These are phyloP conservation scores for Monilinia aucupariae DNA, from an alignment of 2,329 filamentous ascomycete genomes.

Conservation along the genomic window DNA sequence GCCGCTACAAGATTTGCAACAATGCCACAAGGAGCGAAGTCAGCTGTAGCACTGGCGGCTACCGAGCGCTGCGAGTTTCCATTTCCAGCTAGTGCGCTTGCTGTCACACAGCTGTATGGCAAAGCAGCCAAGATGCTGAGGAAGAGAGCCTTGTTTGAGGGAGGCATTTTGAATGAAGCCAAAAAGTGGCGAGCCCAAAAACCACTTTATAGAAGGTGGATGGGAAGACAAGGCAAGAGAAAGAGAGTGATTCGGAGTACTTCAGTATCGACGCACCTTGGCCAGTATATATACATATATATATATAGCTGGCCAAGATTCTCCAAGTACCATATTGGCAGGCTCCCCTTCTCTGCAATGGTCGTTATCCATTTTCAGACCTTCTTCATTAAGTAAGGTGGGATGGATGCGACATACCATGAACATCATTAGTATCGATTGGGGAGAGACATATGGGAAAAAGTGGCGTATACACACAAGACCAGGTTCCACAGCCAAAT, in stretches of 20 bases:
- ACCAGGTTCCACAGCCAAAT: too few species aligned
- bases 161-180: constrained; percentile 6
- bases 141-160: background rate
- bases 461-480: too few species aligned
- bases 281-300: constrained; percentile 2
- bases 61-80: background rate
- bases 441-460: too few species aligned
- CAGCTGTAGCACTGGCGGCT: background rate
- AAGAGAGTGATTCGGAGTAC: background rate
- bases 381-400: constrained; percentile 1
- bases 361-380: background rate
- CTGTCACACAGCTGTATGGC: background rate
- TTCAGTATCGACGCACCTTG: background rate
- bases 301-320: background rate
- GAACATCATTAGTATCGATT: too few species aligned
- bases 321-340: background rate
- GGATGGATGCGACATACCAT: background rate
- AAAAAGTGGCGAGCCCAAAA: background rate
- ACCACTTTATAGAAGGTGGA: background rate
- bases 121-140: background rate
- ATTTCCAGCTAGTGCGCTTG: background rate
- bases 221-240: background rate
- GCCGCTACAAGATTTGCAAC: constrained; percentile 29
- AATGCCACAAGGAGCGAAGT: constrained; percentile 26
- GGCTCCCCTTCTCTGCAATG: background rate